phyloP scores from a whole-genome alignment of 768 basidiomycete genomes.

The Lactarius evosmus region DNA sequence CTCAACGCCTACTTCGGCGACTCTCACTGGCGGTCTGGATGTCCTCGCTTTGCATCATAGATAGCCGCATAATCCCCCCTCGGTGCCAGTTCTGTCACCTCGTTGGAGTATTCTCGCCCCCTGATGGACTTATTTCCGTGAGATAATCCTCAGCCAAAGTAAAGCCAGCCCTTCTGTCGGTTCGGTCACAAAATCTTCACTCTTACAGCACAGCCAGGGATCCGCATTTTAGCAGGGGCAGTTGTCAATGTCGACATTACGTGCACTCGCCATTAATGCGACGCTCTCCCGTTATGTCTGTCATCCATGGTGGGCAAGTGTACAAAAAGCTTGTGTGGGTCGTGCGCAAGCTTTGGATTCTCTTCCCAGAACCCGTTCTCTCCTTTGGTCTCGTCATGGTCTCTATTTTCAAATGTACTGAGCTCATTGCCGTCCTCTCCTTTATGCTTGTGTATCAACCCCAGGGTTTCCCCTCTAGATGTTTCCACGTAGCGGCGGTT shows the following conservation, averaged over 20 bases:
- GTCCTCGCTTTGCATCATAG: too few species aligned
- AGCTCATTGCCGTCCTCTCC: constrained; percentile 4
- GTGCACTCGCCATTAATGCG: constrained; percentile 8
- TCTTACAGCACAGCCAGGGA: background rate
- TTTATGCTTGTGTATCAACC: background rate
- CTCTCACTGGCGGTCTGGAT: background rate
- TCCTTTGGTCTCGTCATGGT: constrained; percentile 4
- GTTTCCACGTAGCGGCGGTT: constrained; percentile 4
- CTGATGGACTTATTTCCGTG: background rate
- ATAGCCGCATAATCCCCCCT: constrained; percentile 9
- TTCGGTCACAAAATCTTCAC: background rate
- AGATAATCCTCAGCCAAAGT: background rate
- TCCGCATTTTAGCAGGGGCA: background rate
- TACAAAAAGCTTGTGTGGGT: background rate
- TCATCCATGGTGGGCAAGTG: background rate
- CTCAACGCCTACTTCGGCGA: background rate
- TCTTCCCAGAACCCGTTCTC: constrained; percentile 4
- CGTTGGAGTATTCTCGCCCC: background rate
- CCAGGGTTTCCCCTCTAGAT: background rate
- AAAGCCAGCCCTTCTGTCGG: background rate
- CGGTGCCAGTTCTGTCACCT: constrained; percentile 1
- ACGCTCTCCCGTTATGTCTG: background rate
- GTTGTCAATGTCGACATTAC: background rate
- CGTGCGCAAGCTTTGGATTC: background rate
- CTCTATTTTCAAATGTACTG: constrained; percentile 2